Evolutionary conservation across 805 yeast species (phyloP), one percentile per base, ranked within the genome.

Genomic region (Danielia reshetovae): DNA sequence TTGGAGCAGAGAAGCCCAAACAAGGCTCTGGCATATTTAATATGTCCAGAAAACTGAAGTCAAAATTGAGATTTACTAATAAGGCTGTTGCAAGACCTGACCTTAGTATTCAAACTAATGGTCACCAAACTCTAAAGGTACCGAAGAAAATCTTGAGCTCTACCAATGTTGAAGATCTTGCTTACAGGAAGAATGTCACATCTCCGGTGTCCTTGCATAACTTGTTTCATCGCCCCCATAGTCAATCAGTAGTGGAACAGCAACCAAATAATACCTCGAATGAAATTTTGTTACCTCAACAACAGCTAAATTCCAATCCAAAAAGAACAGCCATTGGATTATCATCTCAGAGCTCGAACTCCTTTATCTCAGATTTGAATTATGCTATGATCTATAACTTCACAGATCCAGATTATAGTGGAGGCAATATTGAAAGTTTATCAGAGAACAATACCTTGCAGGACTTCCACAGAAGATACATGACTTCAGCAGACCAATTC

Each of bases 261-360:
- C 37, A 33, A 23, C 21, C 31, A 4, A 26, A 26, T 12, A 5
- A 7, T 12, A 19, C 10, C 13, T 28, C 27, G 4, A 31, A 32
- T 4, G 32, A 28, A 5, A 9, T 18, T 4, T 12, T 23, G 16
- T 14, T 24, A 7, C 21, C 24, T 15, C 16, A 27, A 23, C 17
- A 26, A 11, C 39, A 33, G 5, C 15, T 27, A 25, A 21, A 19
- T 11, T 18, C 27, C 4, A 32, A 32, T 8, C 36, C 32, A 2
- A 16, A 34, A 8, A 29, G 35, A 25, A 29, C 39, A 3, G 35
- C 33, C n/a, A 26, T 40, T 21, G 34, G 32, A 4, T 28, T 41
- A 10, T 43, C 48, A 6, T 43, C 48, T 3, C 45, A 38, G 31
- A 43, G 40, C 23, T 41, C 46, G 1, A 43, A 43, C 33, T 43